Percentiles rank a stretch among this genome's conserved stretches.
phyloP scores from a whole-genome alignment of 1,139 yeast genomes.

The Taphrina pruni region DNA sequence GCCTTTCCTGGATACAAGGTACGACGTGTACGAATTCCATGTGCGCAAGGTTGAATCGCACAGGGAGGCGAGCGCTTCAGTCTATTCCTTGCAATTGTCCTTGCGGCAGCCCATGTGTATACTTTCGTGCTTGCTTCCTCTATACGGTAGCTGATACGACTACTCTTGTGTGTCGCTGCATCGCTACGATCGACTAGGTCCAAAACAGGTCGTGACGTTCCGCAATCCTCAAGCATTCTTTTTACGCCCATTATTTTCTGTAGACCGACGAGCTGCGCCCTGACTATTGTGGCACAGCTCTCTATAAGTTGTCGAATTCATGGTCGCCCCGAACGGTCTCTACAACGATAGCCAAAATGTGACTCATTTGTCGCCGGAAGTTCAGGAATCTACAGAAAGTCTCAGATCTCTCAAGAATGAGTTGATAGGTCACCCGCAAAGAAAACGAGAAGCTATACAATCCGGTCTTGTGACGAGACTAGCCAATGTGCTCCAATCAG shows the following conservation, averaged over 20 bases:
- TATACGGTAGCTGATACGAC: too few relatives aligned
- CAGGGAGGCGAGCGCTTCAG: too few relatives aligned
- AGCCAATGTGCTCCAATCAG: slow-evolving; percentile 47
- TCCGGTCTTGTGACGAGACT: slow-evolving; percentile 49
- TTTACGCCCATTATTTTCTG: too few relatives aligned
- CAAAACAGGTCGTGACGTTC: background rate
- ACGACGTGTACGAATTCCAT: background rate
- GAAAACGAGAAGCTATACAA: slow-evolving; percentile 49
- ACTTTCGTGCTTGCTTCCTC: too few relatives aligned
- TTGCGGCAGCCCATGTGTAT: too few relatives aligned
- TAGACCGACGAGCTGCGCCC: too few relatives aligned
- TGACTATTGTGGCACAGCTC: too few relatives aligned
- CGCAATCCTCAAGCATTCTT: background rate
- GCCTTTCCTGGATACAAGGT: background rate
- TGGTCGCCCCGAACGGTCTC: slow-evolving; percentile 13
- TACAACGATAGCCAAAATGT: background rate
- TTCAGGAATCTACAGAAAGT: slow-evolving; percentile 43
- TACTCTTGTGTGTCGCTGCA: too few relatives aligned
- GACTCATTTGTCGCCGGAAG: background rate
- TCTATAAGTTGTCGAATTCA: background rate
- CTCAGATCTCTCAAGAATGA: slow-evolving; percentile 50
- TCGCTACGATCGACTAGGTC: background rate
- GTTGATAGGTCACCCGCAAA: slow-evolving; percentile 52
- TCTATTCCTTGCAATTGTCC: too few relatives aligned
- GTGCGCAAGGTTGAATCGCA: background rate